A percentile compares a stretch with the other conserved stretches of the same genome.
These are phyloP conservation scores for Ogataea degrootiae DNA, from an alignment of 805 yeast species.

Conservation along the genomic window DNA sequence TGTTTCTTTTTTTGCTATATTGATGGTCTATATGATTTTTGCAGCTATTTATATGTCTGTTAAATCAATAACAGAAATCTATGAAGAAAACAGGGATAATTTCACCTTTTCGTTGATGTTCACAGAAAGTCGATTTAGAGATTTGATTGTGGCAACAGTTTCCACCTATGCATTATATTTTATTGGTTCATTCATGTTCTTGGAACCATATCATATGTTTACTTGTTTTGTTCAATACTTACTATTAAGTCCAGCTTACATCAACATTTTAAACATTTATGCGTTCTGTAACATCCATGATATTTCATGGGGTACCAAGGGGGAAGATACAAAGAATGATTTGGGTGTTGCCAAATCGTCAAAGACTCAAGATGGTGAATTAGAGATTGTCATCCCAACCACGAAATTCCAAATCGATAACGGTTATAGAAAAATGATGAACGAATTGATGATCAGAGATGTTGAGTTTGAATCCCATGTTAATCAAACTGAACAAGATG, in stretches of 20 bases:
- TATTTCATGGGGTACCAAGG: constrained; percentile 97
- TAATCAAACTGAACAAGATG: constrained; percentile 46
- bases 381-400: constrained; percentile 71
- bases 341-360: constrained; percentile 78
- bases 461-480: constrained; percentile 16
- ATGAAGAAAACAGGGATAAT: constrained; percentile 31
- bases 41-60: constrained; percentile 82
- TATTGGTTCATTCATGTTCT: constrained; percentile 69
- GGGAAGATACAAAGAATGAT: constrained; percentile 65
- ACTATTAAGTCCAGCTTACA: constrained; percentile 80
- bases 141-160: constrained; percentile 76
- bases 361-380: constrained; percentile 51
- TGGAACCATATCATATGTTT: constrained; percentile 91
- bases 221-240: constrained; percentile 84
- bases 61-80: constrained; percentile 42
- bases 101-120: constrained; percentile 46
- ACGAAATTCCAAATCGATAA: constrained; percentile 72
- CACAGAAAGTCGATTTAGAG: constrained; percentile 71
- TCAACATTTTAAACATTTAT: constrained; percentile 86
- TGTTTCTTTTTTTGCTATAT: constrained; percentile 73
- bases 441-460: constrained; percentile 44
- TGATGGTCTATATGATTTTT: constrained; percentile 86
- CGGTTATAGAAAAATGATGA: constrained; percentile 61
- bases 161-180: constrained; percentile 83
- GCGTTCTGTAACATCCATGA: constrained; percentile 97